Percentiles rank a stretch among this genome's conserved stretches.
These are phyloP conservation scores for Diaporthe capsici DNA, from an alignment of 2,329 filamentous ascomycete species.

Conservation along the genomic window DNA sequence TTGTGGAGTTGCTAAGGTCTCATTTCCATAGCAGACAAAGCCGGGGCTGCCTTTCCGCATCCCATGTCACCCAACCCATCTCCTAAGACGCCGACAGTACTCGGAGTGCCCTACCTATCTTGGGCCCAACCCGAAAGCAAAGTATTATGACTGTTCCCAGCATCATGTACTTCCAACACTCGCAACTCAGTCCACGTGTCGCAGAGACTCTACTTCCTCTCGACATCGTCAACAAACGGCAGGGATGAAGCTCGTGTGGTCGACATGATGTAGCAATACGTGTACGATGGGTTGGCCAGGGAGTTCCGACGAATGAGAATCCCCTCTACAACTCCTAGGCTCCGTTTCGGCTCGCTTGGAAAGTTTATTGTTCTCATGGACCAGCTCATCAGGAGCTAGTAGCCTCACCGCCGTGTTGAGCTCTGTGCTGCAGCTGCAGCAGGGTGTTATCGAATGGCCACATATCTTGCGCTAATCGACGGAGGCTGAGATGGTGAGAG, in stretches of 20 bases:
- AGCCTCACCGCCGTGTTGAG: slow-evolving; percentile 26
- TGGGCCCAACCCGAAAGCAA: background rate
- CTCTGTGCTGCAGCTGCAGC: background rate
- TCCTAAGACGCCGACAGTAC: background rate
- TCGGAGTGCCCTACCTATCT: background rate
- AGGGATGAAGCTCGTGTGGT: background rate
- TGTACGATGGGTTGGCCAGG: background rate
- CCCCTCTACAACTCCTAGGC: background rate
- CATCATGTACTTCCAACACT: background rate
- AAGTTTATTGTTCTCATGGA: slow-evolving; percentile 21
- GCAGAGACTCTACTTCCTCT: background rate
- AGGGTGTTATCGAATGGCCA: background rate
- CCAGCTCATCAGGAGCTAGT: slow-evolving; percentile 21
- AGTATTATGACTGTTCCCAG: background rate
- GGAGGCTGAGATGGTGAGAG: background rate
- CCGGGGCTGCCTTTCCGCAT: background rate
- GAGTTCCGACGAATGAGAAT: background rate
- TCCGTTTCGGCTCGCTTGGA: background rate
- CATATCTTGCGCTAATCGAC: slow-evolving; percentile 17
- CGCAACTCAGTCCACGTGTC: background rate
- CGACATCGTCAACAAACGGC: background rate
- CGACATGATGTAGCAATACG: background rate
- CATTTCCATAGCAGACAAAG: background rate
- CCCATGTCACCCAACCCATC: slow-evolving; percentile 2
- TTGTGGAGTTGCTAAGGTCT: slow-evolving; percentile 7